phyloP scores from a whole-genome alignment of 1,139 yeast genomes.

The Saccharomyces pastorianus region DNA sequence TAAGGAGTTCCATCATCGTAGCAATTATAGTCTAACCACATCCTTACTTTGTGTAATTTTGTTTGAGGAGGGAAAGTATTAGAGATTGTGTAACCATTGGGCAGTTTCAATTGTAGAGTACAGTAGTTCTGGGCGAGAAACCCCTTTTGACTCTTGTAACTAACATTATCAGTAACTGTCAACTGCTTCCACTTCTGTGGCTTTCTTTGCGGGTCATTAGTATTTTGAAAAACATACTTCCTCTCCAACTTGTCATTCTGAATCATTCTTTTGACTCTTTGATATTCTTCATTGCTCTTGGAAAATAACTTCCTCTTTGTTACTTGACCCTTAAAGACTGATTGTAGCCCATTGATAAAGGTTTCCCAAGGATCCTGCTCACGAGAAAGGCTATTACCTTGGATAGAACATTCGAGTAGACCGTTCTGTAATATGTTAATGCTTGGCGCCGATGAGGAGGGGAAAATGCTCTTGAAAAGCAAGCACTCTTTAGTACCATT shows the following conservation, averaged over 20 bases:
- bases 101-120: conserved; percentile 23
- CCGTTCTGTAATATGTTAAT: not conserved
- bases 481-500: not conserved
- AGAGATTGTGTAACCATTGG: conserved; percentile 24
- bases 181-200: not conserved
- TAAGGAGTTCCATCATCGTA: conserved; percentile 43
- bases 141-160: not conserved
- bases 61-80: conserved; percentile 21
- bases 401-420: not conserved
- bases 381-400: not conserved
- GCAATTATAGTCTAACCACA: conserved; percentile 52
- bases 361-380: not conserved
- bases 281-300: not conserved
- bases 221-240: not conserved
- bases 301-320: not conserved
- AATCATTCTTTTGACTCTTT: not conserved
- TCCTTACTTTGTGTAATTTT: conserved; percentile 42
- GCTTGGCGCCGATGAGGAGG: not conserved
- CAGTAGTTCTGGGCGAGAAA: conserved; percentile 10
- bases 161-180: not conserved
- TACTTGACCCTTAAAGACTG: not conserved
- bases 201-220: not conserved
- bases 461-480: not conserved
- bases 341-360: not conserved
- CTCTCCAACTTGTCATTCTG: not conserved